A percentile compares a stretch with the other conserved stretches of the same genome.
phyloP scores from a whole-genome alignment of 441 rosid species.

The Kokia cookei region DNA sequence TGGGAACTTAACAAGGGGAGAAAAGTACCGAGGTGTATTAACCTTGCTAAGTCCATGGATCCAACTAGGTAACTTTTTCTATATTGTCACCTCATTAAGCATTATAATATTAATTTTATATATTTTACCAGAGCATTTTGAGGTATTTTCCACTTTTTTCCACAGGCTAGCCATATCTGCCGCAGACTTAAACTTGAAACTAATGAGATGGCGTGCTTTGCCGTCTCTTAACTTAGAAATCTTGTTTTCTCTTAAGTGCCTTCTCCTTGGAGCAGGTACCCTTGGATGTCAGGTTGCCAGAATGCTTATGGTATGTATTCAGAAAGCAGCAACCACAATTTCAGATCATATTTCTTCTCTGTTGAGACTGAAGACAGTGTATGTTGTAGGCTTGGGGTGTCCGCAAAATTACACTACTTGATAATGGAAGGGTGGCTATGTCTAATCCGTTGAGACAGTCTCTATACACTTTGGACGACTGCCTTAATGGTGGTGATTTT shows the following conservation, averaged over 20 bases:
- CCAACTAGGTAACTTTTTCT: constrained; percentile 55
- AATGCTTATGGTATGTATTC: constrained; percentile 71
- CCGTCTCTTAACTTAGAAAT: constrained; percentile 78
- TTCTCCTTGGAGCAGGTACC: constrained; percentile 96
- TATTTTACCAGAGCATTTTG: constrained; percentile 6
- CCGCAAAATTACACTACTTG: constrained; percentile 80
- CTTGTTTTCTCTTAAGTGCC: constrained; percentile 76
- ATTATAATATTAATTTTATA: background rate
- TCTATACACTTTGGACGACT: constrained; percentile 77
- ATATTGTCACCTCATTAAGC: background rate
- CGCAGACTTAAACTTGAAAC: constrained; percentile 87
- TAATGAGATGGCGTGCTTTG: constrained; percentile 96
- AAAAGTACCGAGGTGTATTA: constrained; percentile 54
- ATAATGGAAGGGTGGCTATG: constrained; percentile 91
- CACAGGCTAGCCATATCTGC: constrained; percentile 83
- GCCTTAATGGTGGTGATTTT: constrained; percentile 76
- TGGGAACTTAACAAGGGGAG: constrained; percentile 85
- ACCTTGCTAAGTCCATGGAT: constrained; percentile 91
- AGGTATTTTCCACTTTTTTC: background rate
- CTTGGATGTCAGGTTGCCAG: constrained; percentile 98
- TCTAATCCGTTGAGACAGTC: constrained; percentile 98
- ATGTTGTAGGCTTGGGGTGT: constrained; percentile 84
- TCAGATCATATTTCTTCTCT: background rate
- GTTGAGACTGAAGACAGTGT: constrained; percentile 14
- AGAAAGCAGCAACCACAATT: background rate